A percentile compares a stretch with the other conserved stretches of the same genome.
phyloP scores from a whole-genome alignment of 495 filamentous ascomycete species.

The Neurospora hispaniola region DNA sequence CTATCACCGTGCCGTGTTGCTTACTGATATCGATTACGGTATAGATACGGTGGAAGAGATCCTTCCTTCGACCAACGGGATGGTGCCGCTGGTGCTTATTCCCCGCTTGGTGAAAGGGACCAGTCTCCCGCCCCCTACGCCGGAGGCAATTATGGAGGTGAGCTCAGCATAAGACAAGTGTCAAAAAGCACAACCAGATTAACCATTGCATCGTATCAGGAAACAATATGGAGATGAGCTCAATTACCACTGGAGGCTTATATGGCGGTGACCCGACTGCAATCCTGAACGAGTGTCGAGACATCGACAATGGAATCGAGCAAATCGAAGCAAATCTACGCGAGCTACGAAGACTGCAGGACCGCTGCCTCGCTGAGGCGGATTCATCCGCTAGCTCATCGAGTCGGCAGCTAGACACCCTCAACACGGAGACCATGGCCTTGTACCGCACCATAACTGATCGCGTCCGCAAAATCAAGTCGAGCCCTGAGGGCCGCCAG shows the following conservation, averaged over 20 bases:
- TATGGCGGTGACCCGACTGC: constrained; percentile 50
- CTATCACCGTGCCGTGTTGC: not conserved
- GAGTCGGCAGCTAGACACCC: constrained; percentile 45
- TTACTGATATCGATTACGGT: constrained; percentile 15
- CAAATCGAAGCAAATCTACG: constrained; percentile 55
- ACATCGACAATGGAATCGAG: constrained; percentile 68
- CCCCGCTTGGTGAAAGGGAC: constrained; percentile 18
- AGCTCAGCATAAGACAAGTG: constrained; percentile 16
- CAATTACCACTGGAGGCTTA: constrained; percentile 31
- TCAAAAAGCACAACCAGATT: not conserved
- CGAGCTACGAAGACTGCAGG: constrained; percentile 47
- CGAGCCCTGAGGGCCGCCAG: constrained; percentile 59
- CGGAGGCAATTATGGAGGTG: constrained; percentile 34
- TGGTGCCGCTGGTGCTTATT: constrained; percentile 20
- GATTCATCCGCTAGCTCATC: constrained; percentile 40
- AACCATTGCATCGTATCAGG: constrained; percentile 15
- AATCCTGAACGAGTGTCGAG: constrained; percentile 72
- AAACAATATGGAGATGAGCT: constrained; percentile 53
- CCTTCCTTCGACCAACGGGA: constrained; percentile 44
- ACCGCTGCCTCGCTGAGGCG: constrained; percentile 47
- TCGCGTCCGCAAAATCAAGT: constrained; percentile 69
- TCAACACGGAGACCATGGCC: constrained; percentile 64
- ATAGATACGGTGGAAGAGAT: constrained; percentile 33
- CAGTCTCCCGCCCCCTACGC: not conserved
- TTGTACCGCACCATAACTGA: constrained; percentile 64